Evolutionary conservation across 176 grass and related monocot genomes (phyloP), one percentile per base, ranked within the genome.

Genomic region (Paspalum vaginatum): DNA sequence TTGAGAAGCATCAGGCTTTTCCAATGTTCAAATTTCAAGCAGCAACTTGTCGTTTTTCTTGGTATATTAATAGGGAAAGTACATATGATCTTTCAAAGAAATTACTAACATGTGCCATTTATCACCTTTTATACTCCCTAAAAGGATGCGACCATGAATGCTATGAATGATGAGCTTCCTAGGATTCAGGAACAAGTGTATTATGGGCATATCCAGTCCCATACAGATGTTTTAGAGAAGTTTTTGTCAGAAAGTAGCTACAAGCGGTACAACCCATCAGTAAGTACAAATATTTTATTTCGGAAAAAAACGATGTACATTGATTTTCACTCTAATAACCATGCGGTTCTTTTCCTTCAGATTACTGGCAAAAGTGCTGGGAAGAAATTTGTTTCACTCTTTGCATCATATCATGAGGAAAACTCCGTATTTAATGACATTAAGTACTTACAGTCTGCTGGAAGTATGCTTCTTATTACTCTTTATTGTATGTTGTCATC

Each of bases 111-210:
- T 15, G 49, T 76, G 25, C 18, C 61, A 22, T 75, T 88, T 79
- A 13, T 24, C 68, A 40, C 47, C 63, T 18, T 89, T 72, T 26
- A 72, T 83, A 56, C 68, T n/a, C 60, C 50, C 32, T 55, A 22
- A 66, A 80, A 98, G 96, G 96, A 98, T 5, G 81, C 90, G 7
- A 91, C 91, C 53, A 95, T 93, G 79, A 93, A 91, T 89, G 96
- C 96, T 63, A 93, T 98, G 92, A 95, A 98, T 32, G 90, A 88
- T 68, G 96, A 98, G 74, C 85, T 95, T 68, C 96, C 90, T 57
- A 95, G 86, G 88, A 95, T 98, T 89, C 96, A 98, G 89, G 96
- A 98, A 82, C 96, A 98, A 91, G 92, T 98, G 69, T 98, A 98
- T 86, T 98, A 98, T 86, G 96, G 96, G 43, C 92, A 98, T 91